A percentile compares a stretch with the other conserved stretches of the same genome.
These are phyloP conservation scores for Aspergillus persii DNA, from an alignment of 2,329 filamentous ascomycete genomes.

Conservation along the genomic window DNA sequence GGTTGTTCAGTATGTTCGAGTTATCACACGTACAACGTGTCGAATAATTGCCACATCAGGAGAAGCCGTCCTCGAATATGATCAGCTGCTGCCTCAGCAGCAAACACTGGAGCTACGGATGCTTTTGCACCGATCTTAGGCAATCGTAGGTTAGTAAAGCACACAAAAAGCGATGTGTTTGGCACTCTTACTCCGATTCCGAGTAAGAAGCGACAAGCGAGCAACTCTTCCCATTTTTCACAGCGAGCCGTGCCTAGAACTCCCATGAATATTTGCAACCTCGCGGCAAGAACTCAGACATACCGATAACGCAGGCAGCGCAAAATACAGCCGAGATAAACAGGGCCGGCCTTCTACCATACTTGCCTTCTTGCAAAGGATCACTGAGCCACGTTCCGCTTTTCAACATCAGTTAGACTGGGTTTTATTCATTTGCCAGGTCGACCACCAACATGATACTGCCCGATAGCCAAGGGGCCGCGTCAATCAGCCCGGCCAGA, in stretches of 20 bases:
- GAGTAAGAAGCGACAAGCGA: conserved; percentile 28
- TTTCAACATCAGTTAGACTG: not conserved
- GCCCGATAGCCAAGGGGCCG: conserved; percentile 17
- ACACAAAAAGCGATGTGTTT: not conserved
- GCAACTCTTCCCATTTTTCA: conserved; percentile 24
- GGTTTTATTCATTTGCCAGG: no score
- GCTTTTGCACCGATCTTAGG: conserved; percentile 22
- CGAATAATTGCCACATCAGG: conserved; percentile 26
- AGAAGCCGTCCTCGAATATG: conserved; percentile 17
- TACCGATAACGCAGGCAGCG: conserved; percentile 15
- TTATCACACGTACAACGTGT: conserved; percentile 13
- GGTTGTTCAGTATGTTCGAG: no score
- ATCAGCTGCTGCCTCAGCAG: conserved; percentile 20
- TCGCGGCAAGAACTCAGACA: not conserved
- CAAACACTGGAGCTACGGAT: conserved; percentile 23
- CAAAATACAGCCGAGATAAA: conserved; percentile 38
- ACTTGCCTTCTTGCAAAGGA: conserved; percentile 17
- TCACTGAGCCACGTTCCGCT: conserved; percentile 24
- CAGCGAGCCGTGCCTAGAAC: conserved; percentile 19
- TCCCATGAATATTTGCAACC: no score
- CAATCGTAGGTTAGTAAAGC: not conserved
- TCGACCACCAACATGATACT: conserved; percentile 15
- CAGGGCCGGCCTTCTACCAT: conserved; percentile 35
- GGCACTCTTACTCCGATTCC: conserved; percentile 25
- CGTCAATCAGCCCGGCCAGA: conserved; percentile 12